These are phyloP conservation scores for Diaporthe nobilis DNA, from an alignment of 2,329 filamentous ascomycete genomes.

Conservation along the genomic window DNA sequence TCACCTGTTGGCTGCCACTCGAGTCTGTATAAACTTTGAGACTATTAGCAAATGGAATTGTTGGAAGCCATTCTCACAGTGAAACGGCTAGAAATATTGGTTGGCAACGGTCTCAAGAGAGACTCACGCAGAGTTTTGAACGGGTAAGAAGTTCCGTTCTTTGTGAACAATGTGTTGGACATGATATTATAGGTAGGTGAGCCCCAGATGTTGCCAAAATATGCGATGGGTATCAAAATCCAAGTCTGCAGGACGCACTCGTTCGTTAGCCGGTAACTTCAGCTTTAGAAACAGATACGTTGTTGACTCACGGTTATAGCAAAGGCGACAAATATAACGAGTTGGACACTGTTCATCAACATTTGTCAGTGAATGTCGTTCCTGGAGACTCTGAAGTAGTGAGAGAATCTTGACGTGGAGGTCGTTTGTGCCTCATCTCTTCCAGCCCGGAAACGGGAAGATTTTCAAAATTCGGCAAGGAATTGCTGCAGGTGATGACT, in stretches of 20 bases:
- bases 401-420: background rate
- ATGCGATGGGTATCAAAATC: constrained; percentile 45
- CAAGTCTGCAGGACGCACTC: constrained; percentile 38
- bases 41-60: background rate
- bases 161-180: constrained; percentile 42
- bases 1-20: constrained; percentile 38
- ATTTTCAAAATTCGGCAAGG: background rate
- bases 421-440: background rate
- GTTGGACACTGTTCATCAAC: constrained; percentile 33
- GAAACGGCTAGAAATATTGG: background rate
- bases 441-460: background rate
- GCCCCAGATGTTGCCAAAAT: constrained; percentile 44
- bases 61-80: too few species aligned
- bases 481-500: background rate
- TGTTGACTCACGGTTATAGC: constrained; percentile 35
- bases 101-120: background rate
- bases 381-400: too few species aligned
- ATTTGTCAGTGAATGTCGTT: background rate
- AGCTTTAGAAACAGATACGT: background rate
- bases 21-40: constrained; percentile 35
- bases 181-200: constrained; percentile 44
- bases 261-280: background rate
- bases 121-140: constrained; percentile 33
- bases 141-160: constrained; percentile 43
- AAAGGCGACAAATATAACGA: constrained; percentile 43